phyloP scores from a whole-genome alignment of 257 asterid species.

The Salvia hispanica region DNA sequence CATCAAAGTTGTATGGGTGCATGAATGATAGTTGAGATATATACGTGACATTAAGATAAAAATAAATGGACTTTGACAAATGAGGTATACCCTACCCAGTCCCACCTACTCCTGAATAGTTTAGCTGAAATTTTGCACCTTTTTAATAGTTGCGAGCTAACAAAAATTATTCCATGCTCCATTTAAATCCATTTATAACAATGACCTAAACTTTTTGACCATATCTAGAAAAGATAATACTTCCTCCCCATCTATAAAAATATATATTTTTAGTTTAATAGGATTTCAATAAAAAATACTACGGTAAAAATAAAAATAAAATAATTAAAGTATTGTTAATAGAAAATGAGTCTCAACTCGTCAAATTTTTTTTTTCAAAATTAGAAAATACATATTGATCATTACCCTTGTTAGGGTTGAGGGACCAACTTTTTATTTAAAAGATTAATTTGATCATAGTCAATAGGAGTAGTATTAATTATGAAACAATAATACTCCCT shows the following conservation, averaged over 20 bases:
- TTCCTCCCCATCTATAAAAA: too few relatives aligned
- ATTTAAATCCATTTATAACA: not conserved
- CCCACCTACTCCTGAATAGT: not conserved
- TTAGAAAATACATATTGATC: too few relatives aligned
- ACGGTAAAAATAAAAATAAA: too few relatives aligned
- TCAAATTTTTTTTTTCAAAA: too few relatives aligned
- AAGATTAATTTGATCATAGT: too few relatives aligned
- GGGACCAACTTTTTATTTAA: not conserved
- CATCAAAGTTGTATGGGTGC: not conserved
- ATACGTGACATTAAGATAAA: not conserved
- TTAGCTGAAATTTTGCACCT: slow-evolving; percentile 2
- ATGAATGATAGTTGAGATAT: not conserved
- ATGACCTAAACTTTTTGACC: not conserved
- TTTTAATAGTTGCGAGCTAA: not conserved
- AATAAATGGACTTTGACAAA: not conserved
- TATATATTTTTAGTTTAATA: too few relatives aligned
- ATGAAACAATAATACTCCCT: too few relatives aligned
- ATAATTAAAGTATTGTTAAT: too few relatives aligned
- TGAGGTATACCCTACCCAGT: not conserved
- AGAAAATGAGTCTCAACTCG: too few relatives aligned
- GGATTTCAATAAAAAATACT: too few relatives aligned
- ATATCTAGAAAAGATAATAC: not conserved
- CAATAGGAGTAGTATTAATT: too few relatives aligned
- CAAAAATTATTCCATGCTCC: slow-evolving; percentile 2
- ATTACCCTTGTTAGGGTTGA: too few relatives aligned